Evolutionary conservation across 805 yeast species (phyloP).

Genomic region (Ogataea pini): DNA sequence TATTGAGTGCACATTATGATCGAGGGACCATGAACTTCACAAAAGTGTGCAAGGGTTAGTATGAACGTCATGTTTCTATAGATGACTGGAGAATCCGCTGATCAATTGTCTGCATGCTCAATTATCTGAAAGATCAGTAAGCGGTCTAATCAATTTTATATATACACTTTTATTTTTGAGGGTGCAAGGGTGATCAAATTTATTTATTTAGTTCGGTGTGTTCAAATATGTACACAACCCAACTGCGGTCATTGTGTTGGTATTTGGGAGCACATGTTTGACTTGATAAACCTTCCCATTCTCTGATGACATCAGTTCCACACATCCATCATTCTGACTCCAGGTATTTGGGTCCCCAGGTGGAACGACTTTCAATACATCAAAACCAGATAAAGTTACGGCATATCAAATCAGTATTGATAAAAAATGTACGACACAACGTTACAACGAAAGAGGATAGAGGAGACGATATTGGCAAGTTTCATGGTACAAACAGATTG

Average conservation of each 20-base stretch:
- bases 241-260: no score
- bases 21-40: conserved; percentile 77
- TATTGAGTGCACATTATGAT: conserved; percentile 63
- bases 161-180: background rate
- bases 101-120: no score
- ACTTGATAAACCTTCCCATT: background rate
- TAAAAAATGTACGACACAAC: conserved; percentile 19
- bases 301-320: conserved; percentile 25
- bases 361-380: conserved; percentile 12
- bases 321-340: conserved; percentile 12
- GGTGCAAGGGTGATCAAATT: background rate
- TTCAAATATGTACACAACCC: background rate
- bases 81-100: no score
- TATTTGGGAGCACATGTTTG: background rate
- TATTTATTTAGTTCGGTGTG: background rate
- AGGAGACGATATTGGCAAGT: background rate
- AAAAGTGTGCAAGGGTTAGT: conserved; percentile 67
- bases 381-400: conserved; percentile 27
- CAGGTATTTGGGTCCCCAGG: background rate
- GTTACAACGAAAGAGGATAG: background rate
- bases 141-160: background rate
- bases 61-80: conserved; percentile 41
- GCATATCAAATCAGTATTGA: conserved; percentile 26
- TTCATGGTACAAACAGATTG: background rate
- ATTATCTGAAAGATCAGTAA: no score